Evolutionary conservation across 2,329 filamentous ascomycete species (phyloP).

Genomic region (Stachybotrys elegans): DNA sequence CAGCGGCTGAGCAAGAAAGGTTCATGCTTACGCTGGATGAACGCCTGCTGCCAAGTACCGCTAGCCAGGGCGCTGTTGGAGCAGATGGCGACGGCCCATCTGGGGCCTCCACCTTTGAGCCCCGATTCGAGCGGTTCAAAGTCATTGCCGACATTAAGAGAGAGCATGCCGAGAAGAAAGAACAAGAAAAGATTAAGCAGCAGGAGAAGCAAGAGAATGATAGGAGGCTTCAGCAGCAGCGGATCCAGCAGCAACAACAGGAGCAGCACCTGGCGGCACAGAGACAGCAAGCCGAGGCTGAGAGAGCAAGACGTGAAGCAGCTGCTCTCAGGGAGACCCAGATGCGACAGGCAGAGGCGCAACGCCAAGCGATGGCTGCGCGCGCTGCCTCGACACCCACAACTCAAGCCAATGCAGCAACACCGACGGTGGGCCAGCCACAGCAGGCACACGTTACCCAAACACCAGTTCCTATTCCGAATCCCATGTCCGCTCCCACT

Average conservation of each 20-base stretch:
- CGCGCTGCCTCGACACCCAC: constrained; percentile 22
- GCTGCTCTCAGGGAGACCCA: constrained; percentile 29
- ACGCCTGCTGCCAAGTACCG: constrained; percentile 58
- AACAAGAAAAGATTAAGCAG: constrained; percentile 68
- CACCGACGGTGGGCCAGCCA: constrained; percentile 22
- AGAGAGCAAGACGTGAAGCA: constrained; percentile 33
- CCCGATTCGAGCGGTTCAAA: constrained; percentile 87
- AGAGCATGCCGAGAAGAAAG: constrained; percentile 70
- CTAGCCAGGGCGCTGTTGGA: constrained; percentile 51
- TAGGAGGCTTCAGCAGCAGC: constrained; percentile 44
- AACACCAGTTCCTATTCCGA: constrained; percentile 28
- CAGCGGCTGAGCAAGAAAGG: constrained; percentile 81
- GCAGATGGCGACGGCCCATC: constrained; percentile 70
- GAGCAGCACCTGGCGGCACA: constrained; percentile 39
- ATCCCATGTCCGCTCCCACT: constrained; percentile 12
- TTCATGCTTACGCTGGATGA: constrained; percentile 94
- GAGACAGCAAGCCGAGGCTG: constrained; percentile 40
- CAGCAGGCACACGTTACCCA: constrained; percentile 29
- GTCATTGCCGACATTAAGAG: constrained; percentile 79
- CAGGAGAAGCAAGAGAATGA: constrained; percentile 57
- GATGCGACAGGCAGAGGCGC: constrained; percentile 28
- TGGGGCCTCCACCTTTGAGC: constrained; percentile 70
- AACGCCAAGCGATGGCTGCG: constrained; percentile 27
- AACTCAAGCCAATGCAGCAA: constrained; percentile 19
- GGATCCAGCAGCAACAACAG: constrained; percentile 35